Evolutionary conservation across 192 early-diverging fungal species (phyloP).

Genomic region (Coemansia sp.): DNA sequence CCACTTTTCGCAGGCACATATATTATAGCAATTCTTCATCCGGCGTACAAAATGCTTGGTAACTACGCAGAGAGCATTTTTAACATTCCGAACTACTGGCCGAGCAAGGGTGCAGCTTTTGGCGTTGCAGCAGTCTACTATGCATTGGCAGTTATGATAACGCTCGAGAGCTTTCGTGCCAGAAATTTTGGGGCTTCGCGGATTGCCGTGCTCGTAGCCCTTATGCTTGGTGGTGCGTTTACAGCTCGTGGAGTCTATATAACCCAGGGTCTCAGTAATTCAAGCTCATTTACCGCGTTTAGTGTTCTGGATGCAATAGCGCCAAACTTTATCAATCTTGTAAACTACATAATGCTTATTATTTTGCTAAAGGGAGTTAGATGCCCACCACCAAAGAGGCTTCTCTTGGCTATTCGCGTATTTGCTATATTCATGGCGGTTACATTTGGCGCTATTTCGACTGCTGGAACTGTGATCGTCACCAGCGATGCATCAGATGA

Average conservation of each 20-base stretch:
- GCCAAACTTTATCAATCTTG: conserved; percentile 16
- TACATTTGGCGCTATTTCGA: conserved; percentile 14
- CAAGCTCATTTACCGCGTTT: conserved; percentile 4
- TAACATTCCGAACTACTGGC: conserved; percentile 10
- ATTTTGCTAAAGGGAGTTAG: neutral
- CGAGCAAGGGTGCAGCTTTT: conserved; percentile 17
- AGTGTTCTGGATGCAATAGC: conserved; percentile 15
- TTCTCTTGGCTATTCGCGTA: neutral
- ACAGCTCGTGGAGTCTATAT: conserved; percentile 13
- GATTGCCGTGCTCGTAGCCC: conserved; percentile 5
- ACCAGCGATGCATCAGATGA: neutral
- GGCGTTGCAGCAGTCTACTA: conserved; percentile 11
- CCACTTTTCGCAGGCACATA: too few relatives aligned
- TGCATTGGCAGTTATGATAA: neutral
- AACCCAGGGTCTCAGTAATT: neutral
- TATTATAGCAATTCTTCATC: too few relatives aligned
- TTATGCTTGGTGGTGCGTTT: conserved; percentile 20
- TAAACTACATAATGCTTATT: conserved; percentile 16
- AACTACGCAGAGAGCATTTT: neutral
- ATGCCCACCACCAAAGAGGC: neutral
- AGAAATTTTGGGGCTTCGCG: conserved; percentile 6
- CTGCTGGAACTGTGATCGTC: conserved; percentile 8
- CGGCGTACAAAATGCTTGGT: neutral
- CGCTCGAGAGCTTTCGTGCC: conserved; percentile 2
- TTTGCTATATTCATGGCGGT: conserved; percentile 5